Evolutionary conservation across 306 rosid species (phyloP), one percentile per base, ranked within the genome.

Genomic region (Luffa acutangula): DNA sequence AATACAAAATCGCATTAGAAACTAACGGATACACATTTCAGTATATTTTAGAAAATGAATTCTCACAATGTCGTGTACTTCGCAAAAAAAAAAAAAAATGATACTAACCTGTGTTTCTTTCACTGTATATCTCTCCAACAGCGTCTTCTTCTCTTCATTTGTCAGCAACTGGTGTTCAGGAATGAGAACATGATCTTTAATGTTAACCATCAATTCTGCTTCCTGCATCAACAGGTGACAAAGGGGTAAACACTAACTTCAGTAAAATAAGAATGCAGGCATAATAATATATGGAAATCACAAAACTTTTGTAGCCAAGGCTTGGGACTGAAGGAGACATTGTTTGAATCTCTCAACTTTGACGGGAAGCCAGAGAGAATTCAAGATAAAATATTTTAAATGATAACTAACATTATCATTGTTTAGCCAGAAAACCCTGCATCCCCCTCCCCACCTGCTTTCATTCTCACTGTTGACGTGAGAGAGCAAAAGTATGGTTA

Each of bases 121-220:
- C 17, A 91, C 95, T 0, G 96, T 94, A 53, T 94, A 94, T 78
- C 88, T 88, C 89, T 92, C 92, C 52, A 94, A 85, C 85, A 94
- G 80, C 15, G 97, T 90, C 84, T 90, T 94, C 86, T 94, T 92
- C 81, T 92, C 97, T 25, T 80, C 72, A 1, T 67, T 89, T 17
- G 88, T 77, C 58, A 94, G 93, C 13, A 91, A 77, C 81, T 82
- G 91, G 84, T 94, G 98, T 85, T 87, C 86, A 1, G 97, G 98
- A 46, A 92, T 93, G 77, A 89, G 91, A 51, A 79, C 92, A 31
- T 92, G 96, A 37, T 82, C 89, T 72, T 85, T 92, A 6, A 95
- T 83, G 84, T 95, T 95, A 18, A 89, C 81, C 80, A 89, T 76
- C 76, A 95, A 83, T 69, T 95, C 98, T 14, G 90, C 85, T 80